phyloP scores from a whole-genome alignment of 805 yeast species.

The Kodamaea hsintzibuensis region DNA sequence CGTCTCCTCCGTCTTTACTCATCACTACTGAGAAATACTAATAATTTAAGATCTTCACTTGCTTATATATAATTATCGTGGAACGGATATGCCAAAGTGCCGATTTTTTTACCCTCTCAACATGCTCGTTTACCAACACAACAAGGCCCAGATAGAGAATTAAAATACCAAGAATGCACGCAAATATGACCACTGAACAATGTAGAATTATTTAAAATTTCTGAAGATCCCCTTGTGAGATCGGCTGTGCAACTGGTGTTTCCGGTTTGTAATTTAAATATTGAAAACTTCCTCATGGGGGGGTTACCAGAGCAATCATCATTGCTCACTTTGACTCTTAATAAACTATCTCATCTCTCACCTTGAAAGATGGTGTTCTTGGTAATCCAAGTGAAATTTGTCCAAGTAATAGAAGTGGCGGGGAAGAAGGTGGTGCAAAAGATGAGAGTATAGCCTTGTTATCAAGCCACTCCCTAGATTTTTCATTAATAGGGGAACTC shows the following conservation, averaged over 20 bases:
- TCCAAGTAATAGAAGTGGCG: too few relatives aligned
- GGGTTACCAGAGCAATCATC: too few relatives aligned
- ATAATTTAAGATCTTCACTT: neutral
- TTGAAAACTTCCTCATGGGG: too few relatives aligned
- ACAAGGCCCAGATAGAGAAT: neutral
- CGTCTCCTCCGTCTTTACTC: neutral
- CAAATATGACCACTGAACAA: neutral
- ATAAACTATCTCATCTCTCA: too few relatives aligned
- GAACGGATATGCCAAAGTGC: neutral
- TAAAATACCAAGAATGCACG: neutral
- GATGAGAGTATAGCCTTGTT: too few relatives aligned
- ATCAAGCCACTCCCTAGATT: too few relatives aligned
- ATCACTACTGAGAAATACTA: neutral
- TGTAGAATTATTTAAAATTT: neutral
- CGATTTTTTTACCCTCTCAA: neutral
- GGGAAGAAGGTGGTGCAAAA: too few relatives aligned
- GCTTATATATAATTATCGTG: neutral
- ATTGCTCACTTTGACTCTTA: too few relatives aligned
- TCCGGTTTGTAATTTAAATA: neutral
- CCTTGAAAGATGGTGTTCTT: too few relatives aligned
- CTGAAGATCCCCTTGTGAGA: neutral
- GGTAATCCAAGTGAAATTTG: too few relatives aligned
- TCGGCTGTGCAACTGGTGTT: neutral
- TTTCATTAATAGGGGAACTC: too few relatives aligned
- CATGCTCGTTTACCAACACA: neutral